Conservation (phyloP, 257 asterid species). For the Ilex asprella region DNA sequence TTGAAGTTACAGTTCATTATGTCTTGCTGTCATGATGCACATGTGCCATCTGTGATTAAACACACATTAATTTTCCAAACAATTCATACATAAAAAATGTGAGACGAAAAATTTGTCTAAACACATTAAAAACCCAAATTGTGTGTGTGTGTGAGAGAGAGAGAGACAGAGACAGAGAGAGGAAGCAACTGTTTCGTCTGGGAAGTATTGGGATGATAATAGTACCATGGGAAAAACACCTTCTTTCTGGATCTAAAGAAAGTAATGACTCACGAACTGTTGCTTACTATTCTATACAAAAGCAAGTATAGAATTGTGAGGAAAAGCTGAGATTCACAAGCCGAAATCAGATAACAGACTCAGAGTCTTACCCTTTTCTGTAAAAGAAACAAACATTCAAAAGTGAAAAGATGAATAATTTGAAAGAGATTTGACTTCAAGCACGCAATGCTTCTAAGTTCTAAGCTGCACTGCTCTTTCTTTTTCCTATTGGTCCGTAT, state of each 20-base stretch:
- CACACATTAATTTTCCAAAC: too few relatives aligned
- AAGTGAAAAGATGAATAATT: too few relatives aligned
- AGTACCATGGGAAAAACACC: slow-evolving; percentile 1
- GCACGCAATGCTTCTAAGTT: too few relatives aligned
- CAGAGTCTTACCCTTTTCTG: slow-evolving; percentile 5
- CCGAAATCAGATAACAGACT: not conserved
- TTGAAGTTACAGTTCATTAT: too few relatives aligned
- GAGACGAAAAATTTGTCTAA: not conserved
- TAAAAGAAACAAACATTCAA: not conserved
- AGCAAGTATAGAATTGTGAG: not conserved
- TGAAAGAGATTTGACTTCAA: too few relatives aligned
- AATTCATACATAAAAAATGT: too few relatives aligned
- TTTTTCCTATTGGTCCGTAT: too few relatives aligned
- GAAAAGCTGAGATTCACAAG: slow-evolving; percentile 1
- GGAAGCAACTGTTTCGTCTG: slow-evolving; percentile 1
- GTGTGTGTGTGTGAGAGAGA: not conserved
- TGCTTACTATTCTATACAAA: slow-evolving; percentile 1
- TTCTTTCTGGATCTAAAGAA: slow-evolving; percentile 2
- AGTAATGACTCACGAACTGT: not conserved
- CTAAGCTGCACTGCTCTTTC: too few relatives aligned
- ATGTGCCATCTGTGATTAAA: too few relatives aligned
- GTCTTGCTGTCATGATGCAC: too few relatives aligned
- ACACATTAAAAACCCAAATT: not conserved
- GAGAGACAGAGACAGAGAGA: not conserved
- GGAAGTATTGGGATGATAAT: slow-evolving; percentile 4